Evolutionary conservation across 2,329 filamentous ascomycete genomes (phyloP).

Genomic region (Tolypocladium cylindrosporum): DNA sequence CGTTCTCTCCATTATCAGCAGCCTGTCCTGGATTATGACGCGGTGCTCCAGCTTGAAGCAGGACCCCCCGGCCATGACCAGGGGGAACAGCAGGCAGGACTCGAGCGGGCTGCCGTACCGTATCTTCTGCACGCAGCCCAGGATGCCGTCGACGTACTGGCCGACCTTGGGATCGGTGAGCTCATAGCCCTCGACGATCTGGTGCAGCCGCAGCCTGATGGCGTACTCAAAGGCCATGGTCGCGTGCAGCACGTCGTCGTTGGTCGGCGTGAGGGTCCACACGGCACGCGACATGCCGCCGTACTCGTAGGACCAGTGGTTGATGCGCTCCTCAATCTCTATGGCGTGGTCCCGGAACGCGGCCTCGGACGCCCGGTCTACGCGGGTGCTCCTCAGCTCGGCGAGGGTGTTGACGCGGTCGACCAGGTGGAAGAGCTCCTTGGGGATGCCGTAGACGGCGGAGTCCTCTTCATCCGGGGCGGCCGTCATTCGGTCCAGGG

Average conservation of each 20-base stretch:
- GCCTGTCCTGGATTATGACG: slow-evolving; percentile 26
- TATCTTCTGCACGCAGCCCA: slow-evolving; percentile 25
- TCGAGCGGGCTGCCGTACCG: slow-evolving; percentile 31
- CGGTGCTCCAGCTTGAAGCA: slow-evolving; percentile 25
- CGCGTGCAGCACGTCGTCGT: slow-evolving; percentile 21
- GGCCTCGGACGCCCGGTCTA: slow-evolving; percentile 18
- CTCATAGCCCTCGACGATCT: slow-evolving; percentile 31
- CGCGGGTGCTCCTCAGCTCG: slow-evolving; percentile 19
- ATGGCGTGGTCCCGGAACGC: slow-evolving; percentile 17
- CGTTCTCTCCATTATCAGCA: slow-evolving; percentile 33
- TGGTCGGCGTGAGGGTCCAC: slow-evolving; percentile 9
- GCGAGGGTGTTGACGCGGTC: slow-evolving; percentile 22
- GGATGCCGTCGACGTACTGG: slow-evolving; percentile 20
- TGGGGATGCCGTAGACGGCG: slow-evolving; percentile 25
- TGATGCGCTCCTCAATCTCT: slow-evolving; percentile 23
- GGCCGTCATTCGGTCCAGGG: slow-evolving; percentile 15
- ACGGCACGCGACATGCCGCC: slow-evolving; percentile 15
- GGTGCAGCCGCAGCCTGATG: slow-evolving; percentile 29
- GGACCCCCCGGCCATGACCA: slow-evolving; percentile 30
- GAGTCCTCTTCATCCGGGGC: slow-evolving; percentile 19
- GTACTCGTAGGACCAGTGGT: slow-evolving; percentile 25
- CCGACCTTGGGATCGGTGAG: slow-evolving; percentile 21
- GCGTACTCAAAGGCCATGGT: slow-evolving; percentile 29
- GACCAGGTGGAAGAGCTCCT: slow-evolving; percentile 22
- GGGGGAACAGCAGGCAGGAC: slow-evolving; percentile 27